Conservation (phyloP, 164 flowering plant species). For the Macadamia tetraphylla region DNA sequence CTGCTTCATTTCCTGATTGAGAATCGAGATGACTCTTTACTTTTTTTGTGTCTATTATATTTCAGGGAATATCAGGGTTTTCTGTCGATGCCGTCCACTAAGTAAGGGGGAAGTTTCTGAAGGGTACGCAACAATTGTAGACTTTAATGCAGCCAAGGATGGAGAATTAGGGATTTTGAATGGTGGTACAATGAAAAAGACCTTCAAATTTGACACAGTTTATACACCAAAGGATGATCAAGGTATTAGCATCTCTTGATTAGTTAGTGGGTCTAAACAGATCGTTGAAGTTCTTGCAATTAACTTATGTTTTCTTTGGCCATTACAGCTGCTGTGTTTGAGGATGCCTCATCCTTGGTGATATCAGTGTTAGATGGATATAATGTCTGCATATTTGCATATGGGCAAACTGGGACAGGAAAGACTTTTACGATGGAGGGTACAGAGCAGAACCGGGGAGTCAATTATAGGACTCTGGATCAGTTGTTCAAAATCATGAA, state of each 20-base stretch:
- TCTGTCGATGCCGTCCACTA: constrained; percentile 90
- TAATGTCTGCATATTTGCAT: constrained; percentile 93
- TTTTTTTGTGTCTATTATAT: not conserved
- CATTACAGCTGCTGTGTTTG: constrained; percentile 69
- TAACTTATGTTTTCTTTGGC: constrained; percentile 8
- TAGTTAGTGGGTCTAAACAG: not conserved
- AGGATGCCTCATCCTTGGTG: constrained; percentile 82
- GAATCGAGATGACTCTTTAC: not conserved
- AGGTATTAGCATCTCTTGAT: constrained; percentile 33
- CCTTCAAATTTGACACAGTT: constrained; percentile 75
- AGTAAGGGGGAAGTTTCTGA: constrained; percentile 48
- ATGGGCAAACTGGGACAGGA: constrained; percentile 95
- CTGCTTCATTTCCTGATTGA: not conserved
- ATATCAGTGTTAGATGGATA: constrained; percentile 82
- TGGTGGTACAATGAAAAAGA: constrained; percentile 47
- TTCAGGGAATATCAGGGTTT: constrained; percentile 88
- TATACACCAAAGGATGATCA: constrained; percentile 79
- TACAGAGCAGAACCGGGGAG: constrained; percentile 66
- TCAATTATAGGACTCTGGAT: constrained; percentile 76
- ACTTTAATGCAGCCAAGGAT: constrained; percentile 77
- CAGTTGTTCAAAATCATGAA: constrained; percentile 52
- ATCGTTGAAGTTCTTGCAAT: not conserved
- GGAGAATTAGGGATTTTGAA: constrained; percentile 64
- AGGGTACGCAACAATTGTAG: constrained; percentile 53
- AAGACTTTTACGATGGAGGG: constrained; percentile 98